phyloP scores from a whole-genome alignment of 2,329 filamentous ascomycete genomes.

The Madurella mycetomatis region DNA sequence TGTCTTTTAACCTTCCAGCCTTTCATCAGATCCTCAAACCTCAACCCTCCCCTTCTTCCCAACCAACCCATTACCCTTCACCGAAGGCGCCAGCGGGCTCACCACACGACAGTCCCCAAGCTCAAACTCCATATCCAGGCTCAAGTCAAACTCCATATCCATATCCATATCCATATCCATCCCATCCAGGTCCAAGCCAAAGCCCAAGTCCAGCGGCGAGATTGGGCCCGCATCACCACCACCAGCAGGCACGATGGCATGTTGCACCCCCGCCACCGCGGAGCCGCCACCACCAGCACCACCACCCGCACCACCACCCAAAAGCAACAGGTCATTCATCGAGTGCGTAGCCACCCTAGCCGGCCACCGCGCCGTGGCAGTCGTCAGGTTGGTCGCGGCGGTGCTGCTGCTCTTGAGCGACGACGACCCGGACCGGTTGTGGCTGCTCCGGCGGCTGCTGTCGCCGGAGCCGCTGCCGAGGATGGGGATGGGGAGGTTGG shows the following conservation, averaged over 20 bases:
- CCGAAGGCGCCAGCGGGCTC: constrained; percentile 14
- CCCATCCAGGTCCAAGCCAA: neutral
- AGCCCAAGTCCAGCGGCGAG: constrained; percentile 1
- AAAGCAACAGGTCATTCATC: constrained; percentile 8
- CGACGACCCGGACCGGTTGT: neutral
- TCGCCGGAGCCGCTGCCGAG: too few species aligned
- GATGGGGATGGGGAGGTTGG: neutral
- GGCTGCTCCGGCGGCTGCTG: too few species aligned
- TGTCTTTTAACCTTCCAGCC: neutral
- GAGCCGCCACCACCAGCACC: neutral
- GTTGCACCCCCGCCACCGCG: too few species aligned
- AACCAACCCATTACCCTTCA: neutral
- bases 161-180: neutral
- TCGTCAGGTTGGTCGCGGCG: neutral
- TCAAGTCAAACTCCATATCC: constrained; percentile 1
- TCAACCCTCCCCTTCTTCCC: neutral
- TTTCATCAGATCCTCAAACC: neutral
- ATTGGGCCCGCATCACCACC: neutral
- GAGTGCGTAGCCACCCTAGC: neutral
- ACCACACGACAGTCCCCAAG: constrained; percentile 13
- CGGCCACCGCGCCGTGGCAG: neutral
- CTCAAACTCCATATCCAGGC: constrained; percentile 8
- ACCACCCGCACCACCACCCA: neutral
- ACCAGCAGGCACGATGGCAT: neutral
- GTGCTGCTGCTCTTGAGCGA: neutral